Base-by-base conservation (phyloP, 768 basidiomycete species). In the Tylopilus felleus region DNA sequence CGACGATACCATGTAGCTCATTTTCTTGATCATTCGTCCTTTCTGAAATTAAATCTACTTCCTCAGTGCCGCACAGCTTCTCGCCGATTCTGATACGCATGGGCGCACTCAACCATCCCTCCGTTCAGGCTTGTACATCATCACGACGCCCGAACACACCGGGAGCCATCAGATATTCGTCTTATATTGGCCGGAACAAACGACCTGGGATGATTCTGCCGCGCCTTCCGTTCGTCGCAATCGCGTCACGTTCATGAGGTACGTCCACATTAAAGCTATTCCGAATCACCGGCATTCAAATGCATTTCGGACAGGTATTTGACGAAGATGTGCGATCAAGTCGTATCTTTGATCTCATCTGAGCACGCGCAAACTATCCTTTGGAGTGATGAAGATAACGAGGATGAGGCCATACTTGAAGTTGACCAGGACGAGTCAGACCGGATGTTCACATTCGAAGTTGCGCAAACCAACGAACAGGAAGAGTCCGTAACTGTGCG, bases 181-280 rank as follows among this genome's bases (percentile, higher is more conserved):
- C 14, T 58, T 85, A 7, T 84, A 81, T 52, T 86, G 85, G 84
- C 83, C 83, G 0, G 81, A 86, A 54, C 73, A 80, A 28, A 73
- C 68, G 0, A 84, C 83, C 0, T 85, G 84, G 84, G 63, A 78
- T 31, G 81, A 84, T 61, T 66, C 71, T 14, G 76, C 80, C 0
- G 33, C 67, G 7, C 68, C 75, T 1, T 68, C 80, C 5, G 74
- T 80, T 45, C 61, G 72, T 27, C 74, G 77, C 3, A 85, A 84
- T 66, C 73, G 84, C 7, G 70, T 79, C 3, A 81, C 82, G 0
- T 85, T 85, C 58, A 84, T 85, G 81, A 68, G 83, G 84, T 80
- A 65, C 36, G 67, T 52, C 7, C 5, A 5, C 1, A 25, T 51
- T 1, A n/a, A 39, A 6, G 9, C 3, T 12, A 13, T 21, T 19